Base-by-base conservation (phyloP, 352 stramenopile genomes). In the Globisporangium alternatum region DNA sequence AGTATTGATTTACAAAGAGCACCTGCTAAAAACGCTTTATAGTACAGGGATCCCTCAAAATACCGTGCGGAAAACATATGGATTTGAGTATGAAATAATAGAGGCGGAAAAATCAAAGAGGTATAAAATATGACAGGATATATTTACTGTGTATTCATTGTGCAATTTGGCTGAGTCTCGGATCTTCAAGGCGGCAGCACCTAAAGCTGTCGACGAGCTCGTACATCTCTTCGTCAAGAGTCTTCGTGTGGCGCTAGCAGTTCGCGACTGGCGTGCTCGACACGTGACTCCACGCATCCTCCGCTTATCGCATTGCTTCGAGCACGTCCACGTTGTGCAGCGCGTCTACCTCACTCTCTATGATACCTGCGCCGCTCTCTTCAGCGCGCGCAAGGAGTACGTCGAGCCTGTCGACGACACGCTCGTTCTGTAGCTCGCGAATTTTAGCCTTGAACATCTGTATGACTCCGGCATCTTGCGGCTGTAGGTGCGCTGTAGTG, bases 251-350 rank as follows among this genome's bases (percentile, higher is more conserved):
- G 25, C 25, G 2, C 25, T 13, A 37, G 22, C 39, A 37, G 43
- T 17, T 51, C 60, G 49, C 51, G 33, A 48, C 35, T 53, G 22
- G 28, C 47, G 15, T 43, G 53, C n/a, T 58, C 28, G 13, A 37
- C 60, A 54, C 53, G 22, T 66, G 30, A n/a, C 51, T 44, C 30
- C 21, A 28, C 15, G 28, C 21, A 37, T 43, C 41, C 41, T 47
- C 12, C 41, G 41, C 41, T 12, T 12, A 47, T 12, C 41, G 41
- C 41, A 47, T 47, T 47, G 12, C 12, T 47, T 47, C 41, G 41
- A 47, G 41, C 41, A 47, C 12, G 41, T 47, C 12, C 41, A n/a
- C 41, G 41, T 47, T 47, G 41, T 47, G 41, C 41, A 47, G 41
- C 41, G 41, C 41, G 41, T 47, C 41, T 47, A 47, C 41, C 41